Evolutionary conservation across 805 yeast species (phyloP).

Genomic region (Ogataea pini): DNA sequence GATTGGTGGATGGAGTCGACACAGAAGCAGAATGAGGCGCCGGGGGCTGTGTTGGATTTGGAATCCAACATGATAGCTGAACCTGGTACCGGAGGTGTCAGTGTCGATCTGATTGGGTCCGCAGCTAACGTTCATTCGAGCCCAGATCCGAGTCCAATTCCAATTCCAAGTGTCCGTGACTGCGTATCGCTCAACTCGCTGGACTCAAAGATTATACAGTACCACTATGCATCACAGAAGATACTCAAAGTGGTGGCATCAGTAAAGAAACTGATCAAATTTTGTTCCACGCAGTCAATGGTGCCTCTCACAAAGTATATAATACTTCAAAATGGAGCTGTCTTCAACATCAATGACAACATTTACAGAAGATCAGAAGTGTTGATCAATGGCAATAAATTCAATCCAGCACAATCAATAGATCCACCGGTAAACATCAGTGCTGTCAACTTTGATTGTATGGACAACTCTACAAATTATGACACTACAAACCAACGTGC

Average conservation of each 20-base stretch:
- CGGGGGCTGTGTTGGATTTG: not conserved
- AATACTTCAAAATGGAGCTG: constrained; percentile 40
- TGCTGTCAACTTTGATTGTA: constrained; percentile 35
- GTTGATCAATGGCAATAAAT: constrained; percentile 40
- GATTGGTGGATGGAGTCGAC: constrained; percentile 2
- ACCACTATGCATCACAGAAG: constrained; percentile 53
- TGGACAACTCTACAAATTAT: constrained; percentile 36
- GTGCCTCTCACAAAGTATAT: constrained; percentile 39
- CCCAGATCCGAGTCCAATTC: too few species aligned
- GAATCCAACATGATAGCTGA: not conserved
- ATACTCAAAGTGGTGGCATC: constrained; percentile 40
- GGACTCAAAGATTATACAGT: constrained; percentile 62
- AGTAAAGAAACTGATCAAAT: constrained; percentile 27
- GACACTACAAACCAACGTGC: constrained; percentile 34
- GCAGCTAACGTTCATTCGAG: too few species aligned
- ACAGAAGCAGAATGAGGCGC: not conserved
- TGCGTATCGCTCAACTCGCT: constrained; percentile 43
- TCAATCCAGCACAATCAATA: constrained; percentile 43
- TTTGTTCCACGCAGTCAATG: constrained; percentile 23
- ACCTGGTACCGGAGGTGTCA: not conserved
- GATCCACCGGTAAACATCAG: constrained; percentile 41
- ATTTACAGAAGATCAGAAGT: constrained; percentile 41
- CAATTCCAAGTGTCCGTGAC: constrained; percentile 23
- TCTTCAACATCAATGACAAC: constrained; percentile 42
- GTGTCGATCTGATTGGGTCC: not conserved